phyloP scores from a whole-genome alignment of 768 basidiomycete species.

The Russula brevipes region DNA sequence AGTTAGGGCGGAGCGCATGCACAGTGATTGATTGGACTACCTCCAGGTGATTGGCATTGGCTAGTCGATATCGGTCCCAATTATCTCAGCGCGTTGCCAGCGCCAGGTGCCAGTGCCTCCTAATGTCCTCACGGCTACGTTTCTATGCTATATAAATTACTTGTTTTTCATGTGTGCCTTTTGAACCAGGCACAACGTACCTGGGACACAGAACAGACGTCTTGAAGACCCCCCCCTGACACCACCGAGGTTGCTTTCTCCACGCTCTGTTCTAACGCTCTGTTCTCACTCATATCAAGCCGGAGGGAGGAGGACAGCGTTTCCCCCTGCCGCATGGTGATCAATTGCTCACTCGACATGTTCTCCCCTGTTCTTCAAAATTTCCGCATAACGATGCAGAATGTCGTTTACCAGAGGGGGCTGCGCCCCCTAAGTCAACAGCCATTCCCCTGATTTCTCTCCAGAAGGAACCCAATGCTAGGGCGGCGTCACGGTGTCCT shows the following conservation, averaged over 20 bases:
- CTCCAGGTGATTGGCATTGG: background rate
- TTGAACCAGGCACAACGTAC: background rate
- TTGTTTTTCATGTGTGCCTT: background rate
- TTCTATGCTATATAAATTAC: background rate
- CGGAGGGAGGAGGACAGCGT: too few species aligned
- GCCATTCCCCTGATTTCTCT: background rate
- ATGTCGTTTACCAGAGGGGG: background rate
- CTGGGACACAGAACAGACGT: background rate
- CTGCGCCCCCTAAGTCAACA: constrained; percentile 9
- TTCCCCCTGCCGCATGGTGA: background rate
- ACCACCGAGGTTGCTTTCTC: background rate
- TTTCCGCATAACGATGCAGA: constrained; percentile 17
- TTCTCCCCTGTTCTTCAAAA: background rate
- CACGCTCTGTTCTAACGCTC: too few species aligned
- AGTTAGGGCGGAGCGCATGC: background rate
- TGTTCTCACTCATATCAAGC: background rate
- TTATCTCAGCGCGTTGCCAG: background rate
- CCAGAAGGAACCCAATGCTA: constrained; percentile 36
- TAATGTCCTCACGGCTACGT: background rate
- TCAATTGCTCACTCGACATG: background rate
- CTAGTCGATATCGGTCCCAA: background rate
- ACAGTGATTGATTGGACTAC: background rate
- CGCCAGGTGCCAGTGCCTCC: background rate
- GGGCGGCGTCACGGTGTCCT: constrained; percentile 33
- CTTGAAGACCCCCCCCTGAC: background rate